Conservation (phyloP, 768 basidiomycete genomes). For the Kwoniella mangroviensis region DNA sequence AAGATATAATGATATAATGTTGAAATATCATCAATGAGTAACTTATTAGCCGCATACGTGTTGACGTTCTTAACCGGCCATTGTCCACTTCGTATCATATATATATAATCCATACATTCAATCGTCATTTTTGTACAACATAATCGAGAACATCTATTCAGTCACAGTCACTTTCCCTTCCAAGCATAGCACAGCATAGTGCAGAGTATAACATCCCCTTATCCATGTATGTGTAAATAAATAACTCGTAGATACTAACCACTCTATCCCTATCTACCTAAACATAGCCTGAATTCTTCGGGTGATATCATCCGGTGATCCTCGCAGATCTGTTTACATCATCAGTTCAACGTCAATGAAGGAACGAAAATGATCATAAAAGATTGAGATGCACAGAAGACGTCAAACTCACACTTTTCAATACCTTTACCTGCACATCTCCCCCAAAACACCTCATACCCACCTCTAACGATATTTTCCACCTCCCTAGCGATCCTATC, state of each 20-base stretch:
- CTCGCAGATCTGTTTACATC: conserved; percentile 37
- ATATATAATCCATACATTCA: not conserved
- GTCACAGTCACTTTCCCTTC: not conserved
- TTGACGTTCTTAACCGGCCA: not conserved
- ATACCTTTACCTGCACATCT: conserved; percentile 43
- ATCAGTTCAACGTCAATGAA: not conserved
- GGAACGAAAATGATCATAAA: not conserved
- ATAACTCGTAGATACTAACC: too few relatives aligned
- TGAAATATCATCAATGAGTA: not conserved
- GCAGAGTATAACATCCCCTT: too few relatives aligned
- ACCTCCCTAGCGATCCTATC: conserved; percentile 49
- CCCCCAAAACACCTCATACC: conserved; percentile 42
- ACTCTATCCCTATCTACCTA: conserved; percentile 8
- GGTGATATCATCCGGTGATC: conserved; percentile 47
- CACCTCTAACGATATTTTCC: conserved; percentile 38
- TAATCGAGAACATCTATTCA: not conserved
- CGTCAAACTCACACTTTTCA: conserved; percentile 52
- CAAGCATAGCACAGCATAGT: not conserved
- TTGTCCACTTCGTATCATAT: not conserved
- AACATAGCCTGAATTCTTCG: conserved; percentile 46
- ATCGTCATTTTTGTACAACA: not conserved
- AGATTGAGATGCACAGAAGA: not conserved
- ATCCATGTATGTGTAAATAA: too few relatives aligned
- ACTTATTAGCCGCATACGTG: not conserved
- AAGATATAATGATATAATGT: too few relatives aligned